Base-by-base conservation (phyloP, 192 early-diverging fungal species). In the Backusella psychrophila region DNA sequence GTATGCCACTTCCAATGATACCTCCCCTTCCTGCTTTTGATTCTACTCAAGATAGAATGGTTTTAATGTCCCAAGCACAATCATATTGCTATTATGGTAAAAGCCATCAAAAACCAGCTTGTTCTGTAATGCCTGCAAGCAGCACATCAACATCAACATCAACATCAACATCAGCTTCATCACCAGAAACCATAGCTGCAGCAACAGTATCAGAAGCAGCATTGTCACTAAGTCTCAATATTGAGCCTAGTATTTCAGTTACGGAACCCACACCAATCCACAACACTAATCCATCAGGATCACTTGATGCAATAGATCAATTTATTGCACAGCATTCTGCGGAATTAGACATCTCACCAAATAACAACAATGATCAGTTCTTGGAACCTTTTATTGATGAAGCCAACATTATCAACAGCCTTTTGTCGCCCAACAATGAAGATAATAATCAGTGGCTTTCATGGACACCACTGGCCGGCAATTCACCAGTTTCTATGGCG, bases 171-270 rank as follows among this genome's bases (percentile, higher is more conserved):
- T 63, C 56, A 23, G 21, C n/a, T 29, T 63, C 56, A 63, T 63
- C 56, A 26, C 56, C 56, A 63, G 56, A 63, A 26, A 63, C 11
- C 4, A 14, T 63, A 4, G 56, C 21, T 29, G 56, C 56, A 63
- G 6, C 66, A 17, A 15, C 15, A 34, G 41, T 33, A 31, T 31
- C 41, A n/a, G 70, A 52, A 12, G 17, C 42, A 46, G 23, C 38
- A 23, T 52, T 39, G 19, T 39, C 70, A 42, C 31, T 72, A 17
- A 72, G 70, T 49, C 70, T 72, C 39, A 44, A 72, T 1, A 72
- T 72, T 29, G 39, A 72, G 31, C 70, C 70, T 19, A 46, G 70
- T 44, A 72, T 72, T 72, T 72, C 70, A 31, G 41, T 72, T 29
- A 72, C 70, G 0, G 70, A 72, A 35, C 70, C 70, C 4, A 72